Base-by-base conservation (phyloP, 805 yeast genomes). In the fission yeast (Schizosaccharomyces pombe) region DNA sequence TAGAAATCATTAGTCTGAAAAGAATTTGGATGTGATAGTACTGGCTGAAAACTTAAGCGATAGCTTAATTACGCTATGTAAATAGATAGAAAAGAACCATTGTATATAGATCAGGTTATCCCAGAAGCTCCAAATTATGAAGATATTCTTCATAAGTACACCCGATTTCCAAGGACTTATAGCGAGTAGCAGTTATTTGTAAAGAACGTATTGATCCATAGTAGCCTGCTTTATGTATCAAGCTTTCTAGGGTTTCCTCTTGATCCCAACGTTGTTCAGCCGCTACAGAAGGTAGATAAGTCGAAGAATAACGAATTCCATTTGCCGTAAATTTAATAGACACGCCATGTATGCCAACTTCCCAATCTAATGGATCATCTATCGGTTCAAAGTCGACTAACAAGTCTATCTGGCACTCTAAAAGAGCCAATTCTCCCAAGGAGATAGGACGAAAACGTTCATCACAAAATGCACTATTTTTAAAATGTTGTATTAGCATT, bases 211-310 rank as follows among this genome's bases (percentile, higher is more conserved):
- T n/a, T 57, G 28, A 60, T 12, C 67, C 70, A 11, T 57, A 55
- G 47, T 57, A 57, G 57, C 85, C 91, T 0, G 94, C 86, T 64
- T 91, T 91, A 24, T 72, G 68, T 2, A 89, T 75, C 39, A 93
- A 70, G 59, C 83, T 74, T 57, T 70, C 70, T 55, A 89, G 65
- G 0, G 97, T 89, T 26, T 82, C 79, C 16, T 69, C 67, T 60
- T 82, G 75, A 59, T 73, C 74, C 95, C 95, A 85, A 1, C 76
- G 78, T 60, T 87, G 94, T 59, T 89, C 97, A 3, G 68, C 72
- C 24, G 95, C 94, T 1, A 91, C 97, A 47, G 79, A 82, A 0
- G 98, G 98, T 43, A 91, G 67, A 60, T 85, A 91, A 0, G 97
- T 91, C 0, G 96, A 85, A 53, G 58, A 55, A 55, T 70, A 72